Base-by-base conservation (phyloP, 805 yeast species). In the Cyberlindnera saturnus region DNA sequence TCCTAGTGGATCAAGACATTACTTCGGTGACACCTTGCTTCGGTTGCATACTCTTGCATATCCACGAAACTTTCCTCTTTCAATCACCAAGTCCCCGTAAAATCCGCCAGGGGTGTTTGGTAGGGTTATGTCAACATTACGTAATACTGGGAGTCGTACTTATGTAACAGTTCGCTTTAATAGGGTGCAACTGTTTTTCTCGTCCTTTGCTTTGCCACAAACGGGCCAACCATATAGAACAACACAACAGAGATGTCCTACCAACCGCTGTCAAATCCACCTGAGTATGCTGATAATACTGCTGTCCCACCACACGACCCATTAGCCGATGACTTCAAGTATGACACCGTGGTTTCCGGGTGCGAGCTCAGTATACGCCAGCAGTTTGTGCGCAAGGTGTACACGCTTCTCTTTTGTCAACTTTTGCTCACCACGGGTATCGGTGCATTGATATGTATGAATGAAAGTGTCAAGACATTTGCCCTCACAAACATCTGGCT, bases 341-440 rank as follows among this genome's bases (percentile, higher is more conserved):
- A 82, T 62, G 77, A 84, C 31, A 83, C 84, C 6, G 74, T 76
- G 41, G 95, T 88, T 19, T 77, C 88, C 4, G 80, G 84, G 29
- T 86, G 96, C 63, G 86, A 83, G 45, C 66, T 86, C 40, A 78
- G 83, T 14, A 71, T 88, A 33, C 77, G 96, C 53, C 85, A 82
- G 50, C 73, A 80, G 60, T 88, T 88, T 54, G 67, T 86, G 52
- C 74, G 89, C 46, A 85, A 84, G 57, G 96, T 88, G 8, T 89
- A 87, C 63, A 68, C 87, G 6, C 70, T 89, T 38, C 70, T 88
- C 39, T 62, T 80, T 11, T 64, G 73, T 5, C 96, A 88, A 63
- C 59, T 88, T 32, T 60, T 79, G 28, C 63, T 70, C 26, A 86
- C 96, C 0, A 70, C 82, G 18, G 63, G 72, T 8, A 73, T 78